Evolutionary conservation across 2,329 filamentous ascomycete species (phyloP).

Genomic region (Xylariomycetidae sp.): DNA sequence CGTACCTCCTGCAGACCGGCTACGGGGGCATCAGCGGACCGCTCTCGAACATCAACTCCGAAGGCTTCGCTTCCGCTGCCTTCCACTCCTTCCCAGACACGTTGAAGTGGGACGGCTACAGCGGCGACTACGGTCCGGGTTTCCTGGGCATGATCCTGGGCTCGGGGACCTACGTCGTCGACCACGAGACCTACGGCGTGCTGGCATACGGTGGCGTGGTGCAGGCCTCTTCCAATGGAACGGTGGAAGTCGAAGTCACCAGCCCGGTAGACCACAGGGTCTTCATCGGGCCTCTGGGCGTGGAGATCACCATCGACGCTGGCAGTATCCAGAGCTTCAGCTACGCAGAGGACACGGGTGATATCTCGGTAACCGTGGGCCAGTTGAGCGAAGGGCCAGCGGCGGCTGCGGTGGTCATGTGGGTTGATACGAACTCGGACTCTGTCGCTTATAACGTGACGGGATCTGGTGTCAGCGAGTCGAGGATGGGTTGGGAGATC

Average conservation of each 20-base stretch:
- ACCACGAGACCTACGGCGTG: slow-evolving; percentile 38
- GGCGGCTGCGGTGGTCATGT: slow-evolving; percentile 26
- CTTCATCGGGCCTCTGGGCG: slow-evolving; percentile 40
- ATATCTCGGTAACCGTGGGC: slow-evolving; percentile 23
- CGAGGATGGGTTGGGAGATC: slow-evolving; percentile 24
- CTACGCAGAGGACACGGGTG: slow-evolving; percentile 22
- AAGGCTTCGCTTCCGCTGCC: slow-evolving; percentile 47
- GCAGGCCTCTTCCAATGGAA: slow-evolving; percentile 12
- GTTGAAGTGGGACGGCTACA: slow-evolving; percentile 49
- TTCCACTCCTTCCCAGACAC: slow-evolving; percentile 54
- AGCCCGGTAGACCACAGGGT: slow-evolving; percentile 42
- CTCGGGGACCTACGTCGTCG: slow-evolving; percentile 42
- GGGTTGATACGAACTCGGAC: slow-evolving; percentile 28
- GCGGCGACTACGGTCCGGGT: slow-evolving; percentile 51
- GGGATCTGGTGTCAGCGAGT: slow-evolving; percentile 11
- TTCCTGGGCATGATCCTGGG: slow-evolving; percentile 47
- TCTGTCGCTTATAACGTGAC: slow-evolving; percentile 19
- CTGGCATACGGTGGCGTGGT: slow-evolving; percentile 43
- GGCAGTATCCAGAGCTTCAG: slow-evolving; percentile 34
- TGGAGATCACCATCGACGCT: slow-evolving; percentile 36
- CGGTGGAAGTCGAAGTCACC: slow-evolving; percentile 31
- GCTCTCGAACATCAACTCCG: slow-evolving; percentile 47
- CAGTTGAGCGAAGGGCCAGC: slow-evolving; percentile 24
- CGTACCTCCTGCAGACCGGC: slow-evolving; percentile 46
- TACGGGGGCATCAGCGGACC: slow-evolving; percentile 49